phyloP scores from a whole-genome alignment of 306 rosid species.

The Medicago lupulina region DNA sequence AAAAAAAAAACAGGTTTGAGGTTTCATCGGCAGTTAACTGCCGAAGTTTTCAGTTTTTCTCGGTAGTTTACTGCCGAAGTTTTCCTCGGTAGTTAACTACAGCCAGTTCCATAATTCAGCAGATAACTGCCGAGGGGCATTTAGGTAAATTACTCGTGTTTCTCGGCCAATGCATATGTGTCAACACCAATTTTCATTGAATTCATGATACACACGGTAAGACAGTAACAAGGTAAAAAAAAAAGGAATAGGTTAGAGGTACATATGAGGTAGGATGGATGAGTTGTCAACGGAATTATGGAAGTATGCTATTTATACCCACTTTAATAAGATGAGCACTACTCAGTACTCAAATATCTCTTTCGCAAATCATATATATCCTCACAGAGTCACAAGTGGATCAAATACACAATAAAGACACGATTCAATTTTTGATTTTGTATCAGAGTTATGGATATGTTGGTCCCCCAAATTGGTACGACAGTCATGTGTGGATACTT shows the following conservation, averaged over 20 bases:
- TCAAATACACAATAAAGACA: constrained; percentile 24
- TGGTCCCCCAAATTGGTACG: constrained; percentile 63
- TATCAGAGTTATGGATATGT: constrained; percentile 43
- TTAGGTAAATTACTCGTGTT: too few relatives aligned
- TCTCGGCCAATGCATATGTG: too few relatives aligned
- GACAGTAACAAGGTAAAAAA: neutral
- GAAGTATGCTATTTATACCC: neutral
- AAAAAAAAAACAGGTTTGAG: too few relatives aligned
- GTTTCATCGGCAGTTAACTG: too few relatives aligned
- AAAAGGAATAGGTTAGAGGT: neutral
- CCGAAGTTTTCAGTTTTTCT: too few relatives aligned
- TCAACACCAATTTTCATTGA: too few relatives aligned
- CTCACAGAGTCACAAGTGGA: neutral
- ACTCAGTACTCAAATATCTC: neutral
- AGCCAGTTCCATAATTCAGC: too few relatives aligned
- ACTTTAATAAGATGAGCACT: neutral
- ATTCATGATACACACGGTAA: too few relatives aligned
- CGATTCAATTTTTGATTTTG: constrained; percentile 42
- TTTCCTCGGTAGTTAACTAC: too few relatives aligned
- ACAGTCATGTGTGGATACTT: constrained; percentile 22
- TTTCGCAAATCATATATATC: constrained; percentile 7
- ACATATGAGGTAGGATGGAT: neutral
- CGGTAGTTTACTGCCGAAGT: too few relatives aligned
- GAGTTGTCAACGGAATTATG: constrained; percentile 4
- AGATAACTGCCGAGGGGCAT: too few relatives aligned